Percentiles rank a stretch among this genome's conserved stretches.
phyloP scores from a whole-genome alignment of 176 grass and related monocot genomes.

The Lolium multiflorum region DNA sequence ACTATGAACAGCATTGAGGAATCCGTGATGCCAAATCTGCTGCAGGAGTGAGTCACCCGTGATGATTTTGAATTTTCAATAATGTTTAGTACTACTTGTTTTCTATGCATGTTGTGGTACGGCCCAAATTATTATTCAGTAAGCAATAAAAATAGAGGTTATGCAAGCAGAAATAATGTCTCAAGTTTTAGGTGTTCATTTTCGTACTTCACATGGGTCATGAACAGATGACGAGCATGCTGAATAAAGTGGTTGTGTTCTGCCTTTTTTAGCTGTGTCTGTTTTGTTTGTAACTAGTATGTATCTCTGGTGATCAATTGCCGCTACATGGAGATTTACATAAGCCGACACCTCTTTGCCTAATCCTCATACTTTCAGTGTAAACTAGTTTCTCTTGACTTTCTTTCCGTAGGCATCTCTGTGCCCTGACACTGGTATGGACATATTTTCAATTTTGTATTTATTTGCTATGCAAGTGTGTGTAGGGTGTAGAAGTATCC shows the following conservation, averaged over 20 bases:
- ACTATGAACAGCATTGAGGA: too few relatives aligned
- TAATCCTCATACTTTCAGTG: background rate
- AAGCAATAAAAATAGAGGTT: background rate
- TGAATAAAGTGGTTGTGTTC: slow-evolving; percentile 1
- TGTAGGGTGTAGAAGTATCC: background rate
- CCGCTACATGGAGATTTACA: background rate
- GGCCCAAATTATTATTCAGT: background rate
- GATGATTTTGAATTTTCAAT: background rate
- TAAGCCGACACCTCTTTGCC: background rate
- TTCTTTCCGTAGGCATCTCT: too few relatives aligned
- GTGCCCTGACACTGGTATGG: too few relatives aligned
- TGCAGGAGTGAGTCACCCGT: background rate
- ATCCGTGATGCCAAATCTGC: too few relatives aligned
- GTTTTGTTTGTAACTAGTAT: too few relatives aligned
- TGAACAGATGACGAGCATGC: background rate
- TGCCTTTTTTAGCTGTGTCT: too few relatives aligned
- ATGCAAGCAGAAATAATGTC: background rate
- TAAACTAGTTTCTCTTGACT: background rate
- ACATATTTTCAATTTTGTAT: too few relatives aligned
- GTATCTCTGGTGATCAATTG: too few relatives aligned
- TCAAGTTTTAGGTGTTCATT: background rate
- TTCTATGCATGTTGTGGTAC: background rate
- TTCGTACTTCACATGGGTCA: background rate
- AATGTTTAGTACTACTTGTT: background rate
- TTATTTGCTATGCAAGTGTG: background rate